Base-by-base conservation (phyloP, 2,329 filamentous ascomycete species). In the Raffaelea albimanens region DNA sequence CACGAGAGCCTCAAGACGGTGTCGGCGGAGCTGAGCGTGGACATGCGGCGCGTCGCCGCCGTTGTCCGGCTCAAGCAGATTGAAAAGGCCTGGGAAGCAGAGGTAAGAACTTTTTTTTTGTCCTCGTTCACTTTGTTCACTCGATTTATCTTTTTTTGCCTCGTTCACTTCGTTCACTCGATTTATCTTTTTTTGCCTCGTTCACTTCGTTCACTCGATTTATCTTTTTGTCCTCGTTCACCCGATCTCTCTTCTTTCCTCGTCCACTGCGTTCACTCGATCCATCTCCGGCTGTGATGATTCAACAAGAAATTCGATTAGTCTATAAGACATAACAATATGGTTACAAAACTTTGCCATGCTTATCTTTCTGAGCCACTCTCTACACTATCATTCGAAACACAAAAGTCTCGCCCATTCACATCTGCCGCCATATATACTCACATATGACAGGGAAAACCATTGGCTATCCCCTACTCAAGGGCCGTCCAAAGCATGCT, bases 251-350 rank as follows among this genome's bases (percentile, higher is more conserved):
- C 21, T n/a, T 34, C n/a, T n/a, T 33, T 34, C n/a, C 18, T 33
- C 23, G 5, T 39, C 38, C 25, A 4, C 5, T 2, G 10, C 33
- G 10, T 31, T 20, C 18, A 4, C 40, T n/a, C 22, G 22, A 16
- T 14, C 14, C 21, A 4, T 9, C 29, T 20, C 16, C 19, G 49
- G 50, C 52, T 52, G 66, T 80, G 76, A 80, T 80, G 76, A 78
- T 64, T 60, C 57, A 61, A 64, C 68, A 79, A 76, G 77, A 80
- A 82, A 81, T 78, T 85, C 91, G 91, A 96, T 97, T 95, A 96
- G 91, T 97, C 91, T 95, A 94, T 76, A 96, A 95, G 90, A 97
- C 90, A 82, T 67, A 71, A 50, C 47, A 81, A 29, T 74, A 82
- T 93, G 87, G 87, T 96, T 91, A 91, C 73, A 84, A 76, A 78